phyloP scores from a whole-genome alignment of 73 alveolate species.

The Blepharisma stoltei region DNA sequence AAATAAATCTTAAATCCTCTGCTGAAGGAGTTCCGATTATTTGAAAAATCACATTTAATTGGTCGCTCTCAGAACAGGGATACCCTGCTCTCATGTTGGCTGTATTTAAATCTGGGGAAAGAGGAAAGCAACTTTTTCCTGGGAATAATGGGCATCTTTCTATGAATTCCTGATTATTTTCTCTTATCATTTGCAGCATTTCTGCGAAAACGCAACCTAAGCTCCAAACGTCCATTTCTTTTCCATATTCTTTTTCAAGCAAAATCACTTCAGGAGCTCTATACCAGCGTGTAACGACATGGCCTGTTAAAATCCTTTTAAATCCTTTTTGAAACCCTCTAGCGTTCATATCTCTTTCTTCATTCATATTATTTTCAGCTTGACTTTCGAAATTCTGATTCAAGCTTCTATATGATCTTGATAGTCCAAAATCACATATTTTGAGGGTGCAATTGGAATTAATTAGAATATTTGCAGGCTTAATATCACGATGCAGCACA shows the following conservation, averaged over 20 bases:
- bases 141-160: constrained; percentile 96
- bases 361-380: background rate
- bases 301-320: constrained; percentile 87
- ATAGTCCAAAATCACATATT: constrained; percentile 52
- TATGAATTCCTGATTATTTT: constrained; percentile 81
- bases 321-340: constrained; percentile 7
- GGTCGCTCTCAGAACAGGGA: constrained; percentile 82
- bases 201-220: constrained; percentile 96
- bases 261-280: constrained; percentile 97
- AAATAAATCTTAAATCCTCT: constrained; percentile 63
- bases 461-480: constrained; percentile 90
- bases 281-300: constrained; percentile 98
- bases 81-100: constrained; percentile 74
- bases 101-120: constrained; percentile 84
- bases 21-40: constrained; percentile 88
- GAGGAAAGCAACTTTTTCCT: constrained; percentile 94
- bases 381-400: constrained; percentile 1
- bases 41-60: constrained; percentile 82
- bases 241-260: constrained; percentile 91
- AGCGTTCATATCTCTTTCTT: background rate
- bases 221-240: constrained; percentile 96
- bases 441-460: constrained; percentile 35
- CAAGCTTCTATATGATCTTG: constrained; percentile 44
- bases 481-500: constrained; percentile 73
- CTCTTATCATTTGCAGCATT: constrained; percentile 92